phyloP scores from a whole-genome alignment of 176 grass and related monocot genomes.

The Eleusine coracana region DNA sequence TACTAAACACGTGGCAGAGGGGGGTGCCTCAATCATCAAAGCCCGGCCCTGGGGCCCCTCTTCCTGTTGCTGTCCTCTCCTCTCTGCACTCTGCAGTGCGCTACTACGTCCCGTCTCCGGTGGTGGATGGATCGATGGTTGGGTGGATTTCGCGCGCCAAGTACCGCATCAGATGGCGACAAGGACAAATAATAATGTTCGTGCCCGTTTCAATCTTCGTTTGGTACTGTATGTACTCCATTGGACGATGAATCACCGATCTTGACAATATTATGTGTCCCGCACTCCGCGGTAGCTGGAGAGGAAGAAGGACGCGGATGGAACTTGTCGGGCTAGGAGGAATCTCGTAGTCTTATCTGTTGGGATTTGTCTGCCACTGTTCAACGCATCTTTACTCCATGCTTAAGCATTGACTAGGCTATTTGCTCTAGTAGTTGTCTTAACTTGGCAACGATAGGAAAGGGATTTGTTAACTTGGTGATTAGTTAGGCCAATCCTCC shows the following conservation, averaged over 20 bases:
- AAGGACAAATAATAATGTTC: constrained; percentile 7
- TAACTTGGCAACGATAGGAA: no score
- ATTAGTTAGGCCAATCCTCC: no score
- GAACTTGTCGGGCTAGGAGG: constrained; percentile 40
- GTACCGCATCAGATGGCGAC: constrained; percentile 32
- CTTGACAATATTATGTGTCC: background rate
- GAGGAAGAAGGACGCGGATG: background rate
- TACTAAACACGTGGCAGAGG: background rate
- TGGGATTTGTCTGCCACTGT: constrained; percentile 5
- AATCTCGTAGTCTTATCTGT: constrained; percentile 27
- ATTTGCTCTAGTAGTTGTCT: no score
- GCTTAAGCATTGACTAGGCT: background rate
- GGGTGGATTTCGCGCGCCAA: constrained; percentile 22
- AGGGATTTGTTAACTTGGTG: no score
- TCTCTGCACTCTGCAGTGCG: background rate
- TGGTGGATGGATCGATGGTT: background rate
- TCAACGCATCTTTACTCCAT: background rate
- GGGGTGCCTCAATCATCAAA: background rate
- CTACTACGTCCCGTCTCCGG: background rate
- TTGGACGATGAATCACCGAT: background rate
- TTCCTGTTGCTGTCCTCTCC: background rate
- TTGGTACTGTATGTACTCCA: background rate
- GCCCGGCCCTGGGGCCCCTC: background rate
- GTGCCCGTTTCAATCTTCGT: no score
- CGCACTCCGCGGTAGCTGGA: constrained; percentile 2